phyloP scores from a whole-genome alignment of 352 stramenopile genomes.

The Phytopythium mirpurense region DNA sequence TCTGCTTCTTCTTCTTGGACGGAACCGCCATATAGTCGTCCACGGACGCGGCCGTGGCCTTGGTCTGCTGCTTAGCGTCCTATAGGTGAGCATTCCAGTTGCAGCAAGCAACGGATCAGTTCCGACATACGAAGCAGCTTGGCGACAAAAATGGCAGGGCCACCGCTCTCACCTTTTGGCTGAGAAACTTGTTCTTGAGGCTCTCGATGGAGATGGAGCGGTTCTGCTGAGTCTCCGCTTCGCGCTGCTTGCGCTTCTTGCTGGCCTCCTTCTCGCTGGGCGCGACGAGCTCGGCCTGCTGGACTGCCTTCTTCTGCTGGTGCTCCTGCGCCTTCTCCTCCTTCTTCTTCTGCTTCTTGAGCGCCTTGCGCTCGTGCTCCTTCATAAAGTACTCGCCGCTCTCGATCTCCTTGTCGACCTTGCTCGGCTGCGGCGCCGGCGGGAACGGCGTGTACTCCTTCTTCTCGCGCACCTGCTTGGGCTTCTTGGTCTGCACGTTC shows the following conservation, averaged over 20 bases:
- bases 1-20: slow-evolving; percentile 46
- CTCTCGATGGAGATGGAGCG: slow-evolving; percentile 50
- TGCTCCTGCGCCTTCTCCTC: slow-evolving; percentile 51
- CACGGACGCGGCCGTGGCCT: slow-evolving; percentile 27
- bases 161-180: slow-evolving; percentile 63
- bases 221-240: slow-evolving; percentile 39
- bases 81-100: slow-evolving; percentile 6
- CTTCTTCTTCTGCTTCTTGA: slow-evolving; percentile 89
- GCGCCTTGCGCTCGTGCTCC: slow-evolving; percentile 91
- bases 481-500: slow-evolving; percentile 97
- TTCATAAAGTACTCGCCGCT: slow-evolving; percentile 99
- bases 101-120: not conserved
- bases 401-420: slow-evolving; percentile 98
- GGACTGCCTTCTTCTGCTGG: slow-evolving; percentile 69
- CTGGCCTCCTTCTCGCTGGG: slow-evolving; percentile 69
- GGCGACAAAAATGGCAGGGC: no score
- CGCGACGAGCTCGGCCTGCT: slow-evolving; percentile 66
- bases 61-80: slow-evolving; percentile 30
- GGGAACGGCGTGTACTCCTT: slow-evolving; percentile 99
- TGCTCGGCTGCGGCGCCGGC: slow-evolving; percentile 91
- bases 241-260: slow-evolving; percentile 81
- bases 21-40: slow-evolving; percentile 68
- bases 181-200: slow-evolving; percentile 84
- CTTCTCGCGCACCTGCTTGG: slow-evolving; percentile 86
- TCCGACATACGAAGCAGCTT: not conserved